Evolutionary conservation across 306 rosid genomes (phyloP).

Genomic region (Medicago arabica): DNA sequence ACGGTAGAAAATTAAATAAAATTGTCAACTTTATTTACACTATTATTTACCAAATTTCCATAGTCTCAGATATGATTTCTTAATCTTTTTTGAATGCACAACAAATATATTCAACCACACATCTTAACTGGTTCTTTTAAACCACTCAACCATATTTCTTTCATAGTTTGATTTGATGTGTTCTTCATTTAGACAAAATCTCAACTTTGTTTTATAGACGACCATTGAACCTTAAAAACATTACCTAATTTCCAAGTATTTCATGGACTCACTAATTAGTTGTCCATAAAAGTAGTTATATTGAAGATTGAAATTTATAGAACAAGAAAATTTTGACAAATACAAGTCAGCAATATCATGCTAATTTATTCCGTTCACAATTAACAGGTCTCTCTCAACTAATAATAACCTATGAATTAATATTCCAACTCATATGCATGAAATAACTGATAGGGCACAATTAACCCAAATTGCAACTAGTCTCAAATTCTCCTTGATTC

Average conservation of each 20-base stretch:
- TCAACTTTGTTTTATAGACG: conserved; percentile 2
- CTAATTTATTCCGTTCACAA: conserved; percentile 26
- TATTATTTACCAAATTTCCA: too few species aligned
- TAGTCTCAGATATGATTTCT: background rate
- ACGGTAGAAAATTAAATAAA: background rate
- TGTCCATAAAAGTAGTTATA: conserved; percentile 24
- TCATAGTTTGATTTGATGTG: conserved; percentile 15
- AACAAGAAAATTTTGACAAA: conserved; percentile 29
- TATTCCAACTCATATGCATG: conserved; percentile 18
- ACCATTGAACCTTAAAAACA: conserved; percentile 27
- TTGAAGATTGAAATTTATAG: conserved; percentile 9
- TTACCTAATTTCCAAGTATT: conserved; percentile 11
- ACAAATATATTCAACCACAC: background rate
- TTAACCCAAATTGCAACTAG: background rate
- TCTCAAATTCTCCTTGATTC: conserved; percentile 29
- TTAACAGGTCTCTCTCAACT: conserved; percentile 8
- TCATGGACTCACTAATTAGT: conserved; percentile 10
- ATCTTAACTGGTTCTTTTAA: background rate
- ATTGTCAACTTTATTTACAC: too few species aligned
- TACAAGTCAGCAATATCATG: conserved; percentile 16
- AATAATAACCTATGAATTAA: conserved; percentile 16
- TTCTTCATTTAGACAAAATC: conserved; percentile 1
- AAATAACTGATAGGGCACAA: conserved; percentile 7
- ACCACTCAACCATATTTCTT: background rate
- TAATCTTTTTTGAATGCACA: background rate